phyloP scores from a whole-genome alignment of 2,329 filamentous ascomycete species.

The Ophiosphaerella korrae region DNA sequence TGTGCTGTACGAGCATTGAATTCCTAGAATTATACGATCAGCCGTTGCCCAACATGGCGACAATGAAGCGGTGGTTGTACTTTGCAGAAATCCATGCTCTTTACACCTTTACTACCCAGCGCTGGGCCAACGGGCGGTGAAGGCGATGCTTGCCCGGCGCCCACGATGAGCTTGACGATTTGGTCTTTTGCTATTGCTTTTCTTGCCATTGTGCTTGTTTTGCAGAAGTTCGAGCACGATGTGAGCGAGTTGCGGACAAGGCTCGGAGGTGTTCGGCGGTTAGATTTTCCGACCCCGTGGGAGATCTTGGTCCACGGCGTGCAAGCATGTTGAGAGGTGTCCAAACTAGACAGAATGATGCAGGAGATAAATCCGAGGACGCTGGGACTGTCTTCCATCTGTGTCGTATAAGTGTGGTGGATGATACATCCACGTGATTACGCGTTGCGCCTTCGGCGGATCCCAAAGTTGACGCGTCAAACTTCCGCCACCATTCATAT shows the following conservation, averaged over 20 bases:
- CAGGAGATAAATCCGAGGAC: too few species aligned
- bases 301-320: not conserved
- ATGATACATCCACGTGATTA: slow-evolving; percentile 14
- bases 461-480: slow-evolving; percentile 11
- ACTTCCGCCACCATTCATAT: slow-evolving; percentile 10
- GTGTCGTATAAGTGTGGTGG: not conserved
- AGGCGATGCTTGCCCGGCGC: slow-evolving; percentile 91
- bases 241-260: slow-evolving; percentile 21
- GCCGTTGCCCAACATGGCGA: not conserved
- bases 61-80: slow-evolving; percentile 55
- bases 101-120: slow-evolving; percentile 95
- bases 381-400: too few species aligned
- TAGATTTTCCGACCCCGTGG: slow-evolving; percentile 12
- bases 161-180: slow-evolving; percentile 96
- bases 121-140: slow-evolving; percentile 96
- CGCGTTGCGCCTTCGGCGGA: slow-evolving; percentile 11
- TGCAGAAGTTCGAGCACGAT: slow-evolving; percentile 9
- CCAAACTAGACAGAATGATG: too few species aligned
- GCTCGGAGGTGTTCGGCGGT: slow-evolving; percentile 25
- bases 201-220: slow-evolving; percentile 38
- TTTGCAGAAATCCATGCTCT: slow-evolving; percentile 99
- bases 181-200: slow-evolving; percentile 46
- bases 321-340: not conserved
- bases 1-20: slow-evolving; percentile 95
- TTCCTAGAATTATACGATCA: slow-evolving; percentile 63